phyloP scores from a whole-genome alignment of 2,329 filamentous ascomycete species.

The Verticillium albo-atrum region DNA sequence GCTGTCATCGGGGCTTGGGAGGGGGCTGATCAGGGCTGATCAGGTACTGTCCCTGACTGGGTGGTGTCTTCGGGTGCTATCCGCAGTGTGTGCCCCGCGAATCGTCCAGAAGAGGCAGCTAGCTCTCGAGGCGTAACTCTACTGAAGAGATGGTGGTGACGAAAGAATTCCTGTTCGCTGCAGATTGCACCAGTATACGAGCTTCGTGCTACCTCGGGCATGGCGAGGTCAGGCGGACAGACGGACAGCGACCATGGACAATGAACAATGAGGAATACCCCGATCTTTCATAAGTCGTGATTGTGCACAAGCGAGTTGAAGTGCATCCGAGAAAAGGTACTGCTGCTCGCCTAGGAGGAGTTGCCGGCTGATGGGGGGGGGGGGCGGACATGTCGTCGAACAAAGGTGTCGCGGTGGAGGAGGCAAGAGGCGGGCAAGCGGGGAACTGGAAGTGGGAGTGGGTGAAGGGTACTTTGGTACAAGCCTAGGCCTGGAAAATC shows the following conservation, averaged over 20 bases:
- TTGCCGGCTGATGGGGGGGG: too few relatives aligned
- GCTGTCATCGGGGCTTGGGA: background rate
- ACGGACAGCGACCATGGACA: too few relatives aligned
- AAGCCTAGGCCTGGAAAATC: background rate
- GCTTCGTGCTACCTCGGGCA: background rate
- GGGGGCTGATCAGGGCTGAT: background rate
- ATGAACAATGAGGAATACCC: too few relatives aligned
- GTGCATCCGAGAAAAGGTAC: too few relatives aligned
- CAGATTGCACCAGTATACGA: background rate
- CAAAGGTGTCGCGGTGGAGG: background rate
- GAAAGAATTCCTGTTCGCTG: background rate
- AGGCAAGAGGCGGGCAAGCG: background rate
- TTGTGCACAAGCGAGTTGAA: too few relatives aligned
- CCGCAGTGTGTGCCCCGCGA: background rate
- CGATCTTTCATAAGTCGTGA: too few relatives aligned
- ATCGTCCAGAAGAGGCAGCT: background rate
- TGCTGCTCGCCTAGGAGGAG: too few relatives aligned
- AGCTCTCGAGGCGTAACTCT: background rate
- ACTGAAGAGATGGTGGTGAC: background rate
- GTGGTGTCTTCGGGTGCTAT: background rate
- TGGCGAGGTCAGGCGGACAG: background rate
- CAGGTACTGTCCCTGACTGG: background rate
- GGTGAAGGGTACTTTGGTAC: background rate
- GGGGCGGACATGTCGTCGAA: background rate
- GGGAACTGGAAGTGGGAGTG: background rate